phyloP scores from a whole-genome alignment of 2,329 filamentous ascomycete species.

The Apiospora rasikravindrae region DNA sequence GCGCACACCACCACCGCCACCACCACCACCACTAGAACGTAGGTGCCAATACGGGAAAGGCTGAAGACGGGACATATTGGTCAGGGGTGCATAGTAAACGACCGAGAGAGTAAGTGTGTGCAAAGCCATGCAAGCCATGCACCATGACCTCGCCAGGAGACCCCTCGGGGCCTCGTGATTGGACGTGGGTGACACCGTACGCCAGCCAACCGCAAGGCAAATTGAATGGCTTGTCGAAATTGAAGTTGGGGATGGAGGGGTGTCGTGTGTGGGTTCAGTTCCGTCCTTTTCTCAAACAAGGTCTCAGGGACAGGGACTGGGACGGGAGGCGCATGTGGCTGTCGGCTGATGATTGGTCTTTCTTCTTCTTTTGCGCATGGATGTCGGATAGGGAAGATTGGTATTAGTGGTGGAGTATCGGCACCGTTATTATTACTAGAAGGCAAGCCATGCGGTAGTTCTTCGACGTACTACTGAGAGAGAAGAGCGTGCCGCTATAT shows the following conservation, averaged over 20 bases:
- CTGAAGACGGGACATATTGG: background rate
- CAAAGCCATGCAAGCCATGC: background rate
- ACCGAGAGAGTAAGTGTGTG: background rate
- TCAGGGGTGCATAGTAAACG: background rate
- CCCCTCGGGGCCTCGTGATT: background rate
- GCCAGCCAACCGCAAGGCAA: background rate
- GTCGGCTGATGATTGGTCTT: background rate
- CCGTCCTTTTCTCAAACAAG: conserved; percentile 9
- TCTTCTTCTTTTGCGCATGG: background rate
- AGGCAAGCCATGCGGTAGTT: too few species aligned
- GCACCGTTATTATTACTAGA: background rate
- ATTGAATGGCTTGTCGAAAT: background rate
- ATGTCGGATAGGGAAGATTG: background rate
- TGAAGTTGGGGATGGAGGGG: background rate
- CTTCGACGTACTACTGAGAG: too few species aligned
- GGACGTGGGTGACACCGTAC: conserved; percentile 9
- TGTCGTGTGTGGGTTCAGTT: background rate
- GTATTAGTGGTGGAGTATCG: background rate
- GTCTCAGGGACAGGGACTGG: background rate
- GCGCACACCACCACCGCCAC: background rate
- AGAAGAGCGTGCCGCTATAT: conserved; percentile 7
- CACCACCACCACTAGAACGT: too few species aligned
- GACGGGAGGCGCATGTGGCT: background rate
- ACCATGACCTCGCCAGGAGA: conserved; percentile 6
- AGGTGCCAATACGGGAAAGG: background rate